Conservation (phyloP, 108 stramenopile species). For the Licmophora abbreviata region DNA sequence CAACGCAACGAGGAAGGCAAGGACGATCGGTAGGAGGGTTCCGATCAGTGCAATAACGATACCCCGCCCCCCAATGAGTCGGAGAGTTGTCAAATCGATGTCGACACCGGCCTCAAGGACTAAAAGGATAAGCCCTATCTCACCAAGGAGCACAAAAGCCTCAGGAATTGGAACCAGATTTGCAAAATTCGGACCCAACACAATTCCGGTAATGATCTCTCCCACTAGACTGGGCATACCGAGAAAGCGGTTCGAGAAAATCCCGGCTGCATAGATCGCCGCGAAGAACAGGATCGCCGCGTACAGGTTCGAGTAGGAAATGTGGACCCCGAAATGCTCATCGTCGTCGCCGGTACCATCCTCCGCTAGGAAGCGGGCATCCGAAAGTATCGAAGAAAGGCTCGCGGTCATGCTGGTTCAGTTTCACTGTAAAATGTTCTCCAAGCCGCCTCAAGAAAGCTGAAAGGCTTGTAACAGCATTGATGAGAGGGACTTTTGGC, state of each 20-base stretch:
- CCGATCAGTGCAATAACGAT: conserved; percentile 73
- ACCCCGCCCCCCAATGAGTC: conserved; percentile 68
- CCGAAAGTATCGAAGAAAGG: too few relatives aligned
- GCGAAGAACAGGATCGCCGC: conserved; percentile 58
- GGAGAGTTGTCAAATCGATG: conserved; percentile 66
- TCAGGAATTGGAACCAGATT: conserved; percentile 59
- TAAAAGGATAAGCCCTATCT: conserved; percentile 68
- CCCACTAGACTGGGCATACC: conserved; percentile 75
- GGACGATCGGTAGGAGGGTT: conserved; percentile 59
- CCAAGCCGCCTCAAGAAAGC: too few relatives aligned
- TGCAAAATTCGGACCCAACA: conserved; percentile 58
- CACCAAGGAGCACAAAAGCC: conserved; percentile 67
- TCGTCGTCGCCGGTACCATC: too few relatives aligned
- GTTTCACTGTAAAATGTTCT: too few relatives aligned
- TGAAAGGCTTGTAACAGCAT: too few relatives aligned
- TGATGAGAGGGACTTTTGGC: too few relatives aligned
- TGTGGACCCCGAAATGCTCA: conserved; percentile 48
- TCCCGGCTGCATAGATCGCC: conserved; percentile 46
- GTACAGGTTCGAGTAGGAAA: conserved; percentile 59
- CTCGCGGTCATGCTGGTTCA: too few relatives aligned
- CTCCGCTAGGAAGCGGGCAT: too few relatives aligned
- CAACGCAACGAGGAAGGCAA: conserved; percentile 56
- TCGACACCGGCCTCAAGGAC: conserved; percentile 80
- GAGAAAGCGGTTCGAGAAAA: conserved; percentile 31
- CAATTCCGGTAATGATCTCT: conserved; percentile 70